These are phyloP conservation scores for Pichia membranifaciens DNA, from an alignment of 805 yeast genomes.

Conservation along the genomic window DNA sequence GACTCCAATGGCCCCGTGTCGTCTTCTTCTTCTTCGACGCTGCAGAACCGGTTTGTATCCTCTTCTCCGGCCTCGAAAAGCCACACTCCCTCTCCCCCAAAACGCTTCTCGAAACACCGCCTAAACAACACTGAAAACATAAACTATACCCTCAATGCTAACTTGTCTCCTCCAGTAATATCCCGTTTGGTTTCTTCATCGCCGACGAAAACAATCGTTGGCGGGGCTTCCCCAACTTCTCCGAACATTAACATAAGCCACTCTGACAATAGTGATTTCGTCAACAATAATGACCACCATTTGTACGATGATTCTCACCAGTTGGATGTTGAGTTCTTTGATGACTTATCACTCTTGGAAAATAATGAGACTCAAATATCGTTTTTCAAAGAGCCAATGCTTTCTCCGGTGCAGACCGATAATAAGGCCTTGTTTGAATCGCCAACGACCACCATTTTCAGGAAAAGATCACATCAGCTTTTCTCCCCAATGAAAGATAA, in stretches of 20 bases:
- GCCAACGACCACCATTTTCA: not conserved
- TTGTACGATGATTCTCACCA: not conserved
- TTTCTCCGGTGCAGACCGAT: constrained; percentile 7
- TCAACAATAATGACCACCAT: not conserved
- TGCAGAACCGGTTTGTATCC: not conserved
- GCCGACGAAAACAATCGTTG: not conserved
- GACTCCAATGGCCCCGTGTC: not conserved
- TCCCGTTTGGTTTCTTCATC: not conserved
- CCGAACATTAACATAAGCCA: too few species aligned
- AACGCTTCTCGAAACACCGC: not conserved
- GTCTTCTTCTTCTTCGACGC: not conserved
- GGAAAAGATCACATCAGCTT: not conserved
- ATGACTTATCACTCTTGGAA: not conserved
- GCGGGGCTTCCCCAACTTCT: not conserved
- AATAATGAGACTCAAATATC: not conserved
- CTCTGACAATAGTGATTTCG: not conserved
- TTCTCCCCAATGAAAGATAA: not conserved
- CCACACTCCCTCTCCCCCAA: constrained; percentile 1
- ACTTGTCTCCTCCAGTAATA: not conserved
- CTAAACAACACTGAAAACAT: constrained; percentile 4
- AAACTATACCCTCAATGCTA: not conserved
- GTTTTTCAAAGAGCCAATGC: constrained; percentile 12
- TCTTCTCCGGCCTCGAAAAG: not conserved
- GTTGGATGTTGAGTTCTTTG: not conserved
- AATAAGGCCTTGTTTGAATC: not conserved